Base-by-base conservation (phyloP, 2,329 filamentous ascomycete genomes). In the Fusarium guadeloupense region DNA sequence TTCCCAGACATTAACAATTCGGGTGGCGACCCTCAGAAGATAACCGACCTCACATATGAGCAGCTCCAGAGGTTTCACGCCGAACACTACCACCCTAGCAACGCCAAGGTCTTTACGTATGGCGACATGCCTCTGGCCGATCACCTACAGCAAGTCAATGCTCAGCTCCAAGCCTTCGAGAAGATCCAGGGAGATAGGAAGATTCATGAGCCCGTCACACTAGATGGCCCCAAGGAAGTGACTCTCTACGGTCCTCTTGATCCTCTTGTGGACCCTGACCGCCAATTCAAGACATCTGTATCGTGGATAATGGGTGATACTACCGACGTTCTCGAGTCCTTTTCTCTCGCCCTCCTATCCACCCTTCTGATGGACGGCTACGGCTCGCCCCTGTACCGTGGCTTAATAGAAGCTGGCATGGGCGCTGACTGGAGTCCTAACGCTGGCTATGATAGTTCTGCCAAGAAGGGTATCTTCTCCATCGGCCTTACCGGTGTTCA, bases 1-100 rank as follows among this genome's bases (percentile, higher is more conserved):
- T 95, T 96, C 72, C 95, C 95, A 0, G 89, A 90, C 31, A 90
- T 99, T 74, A 91, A 99, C 78, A 98, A 99, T 78, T 98, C 94
- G 2, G 95, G 95, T 28, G 95, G 95, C 49, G 95, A 99, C 72
- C 95, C 95, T 0, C 89, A 95, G 71, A 96, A 94, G 76, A 99
- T 99, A 69, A 97, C 95, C 25, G 92, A 98, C 68, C 80, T 99
- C 58, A 98, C 93, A 1, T 93, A 97, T 76, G 87, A 94, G 69
- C 91, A 97, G 74, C 81, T 99, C 43, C 90, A 88, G 71, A 85
- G 89, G 35, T 99, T 97, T 75, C 96, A 98, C 65, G 89, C 89
- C 37, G 87, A 93, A 65, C 93, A 99, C 77, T 99, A 99, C 74
- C 94, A 99, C 75, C 95, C 95, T 0, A 98, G 93, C 78, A 99